Percentiles rank a stretch among this genome's conserved stretches.
phyloP scores from a whole-genome alignment of 805 yeast species.

The Barnettozyma vustinii region DNA sequence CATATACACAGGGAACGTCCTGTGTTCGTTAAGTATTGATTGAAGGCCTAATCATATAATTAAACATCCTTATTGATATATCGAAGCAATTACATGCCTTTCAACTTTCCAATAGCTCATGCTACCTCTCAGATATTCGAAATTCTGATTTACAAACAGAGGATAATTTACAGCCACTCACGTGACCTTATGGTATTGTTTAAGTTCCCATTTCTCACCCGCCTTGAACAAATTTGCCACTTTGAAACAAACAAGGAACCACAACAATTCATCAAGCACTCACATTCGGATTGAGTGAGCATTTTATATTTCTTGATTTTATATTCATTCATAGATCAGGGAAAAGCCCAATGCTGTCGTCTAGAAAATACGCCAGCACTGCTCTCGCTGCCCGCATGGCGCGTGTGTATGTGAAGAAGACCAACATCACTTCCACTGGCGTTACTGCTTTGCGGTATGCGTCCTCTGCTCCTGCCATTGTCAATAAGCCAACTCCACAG shows the following conservation, averaged over 20 bases:
- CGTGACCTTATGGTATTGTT: not conserved
- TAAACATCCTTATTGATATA: no score
- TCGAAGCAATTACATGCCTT: no score
- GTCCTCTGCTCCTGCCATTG: constrained; percentile 3
- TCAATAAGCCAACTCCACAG: not conserved
- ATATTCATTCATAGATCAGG: not conserved
- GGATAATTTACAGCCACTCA: not conserved
- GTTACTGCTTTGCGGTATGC: constrained; percentile 6
- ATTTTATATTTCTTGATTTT: not conserved
- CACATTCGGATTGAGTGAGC: not conserved
- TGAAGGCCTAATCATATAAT: no score
- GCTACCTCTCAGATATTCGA: no score
- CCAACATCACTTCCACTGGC: not conserved
- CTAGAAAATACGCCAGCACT: constrained; percentile 4
- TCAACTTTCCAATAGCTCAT: no score
- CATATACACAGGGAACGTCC: no score
- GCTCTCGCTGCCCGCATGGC: not conserved
- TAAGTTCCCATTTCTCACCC: not conserved
- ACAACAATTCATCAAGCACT: not conserved
- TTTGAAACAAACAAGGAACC: not conserved
- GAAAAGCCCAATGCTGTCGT: constrained; percentile 3
- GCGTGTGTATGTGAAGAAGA: not conserved
- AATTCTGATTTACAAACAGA: no score
- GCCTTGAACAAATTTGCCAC: not conserved
- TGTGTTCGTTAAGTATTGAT: no score